phyloP scores from a whole-genome alignment of 208 protist species.

The Trypanosoma lewisi region DNA sequence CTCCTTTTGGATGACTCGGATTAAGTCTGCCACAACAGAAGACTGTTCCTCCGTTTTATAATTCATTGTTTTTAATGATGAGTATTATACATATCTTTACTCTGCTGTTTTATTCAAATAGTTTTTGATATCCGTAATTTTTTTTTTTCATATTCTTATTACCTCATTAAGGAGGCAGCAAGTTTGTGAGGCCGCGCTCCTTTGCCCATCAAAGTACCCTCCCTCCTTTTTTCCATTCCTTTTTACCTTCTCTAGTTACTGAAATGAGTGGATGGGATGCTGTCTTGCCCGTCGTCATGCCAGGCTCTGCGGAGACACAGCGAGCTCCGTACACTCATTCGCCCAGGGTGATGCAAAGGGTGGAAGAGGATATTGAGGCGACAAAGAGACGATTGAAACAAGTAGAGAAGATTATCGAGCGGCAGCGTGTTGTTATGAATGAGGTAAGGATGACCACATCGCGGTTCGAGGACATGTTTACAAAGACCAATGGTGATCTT shows the following conservation, averaged over 20 bases:
- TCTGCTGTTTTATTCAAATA: too few species aligned
- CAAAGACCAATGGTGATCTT: slow-evolving; percentile 67
- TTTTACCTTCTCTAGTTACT: too few species aligned
- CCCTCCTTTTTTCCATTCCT: too few species aligned
- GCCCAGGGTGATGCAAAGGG: background rate
- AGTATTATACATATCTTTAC: too few species aligned
- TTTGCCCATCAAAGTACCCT: too few species aligned
- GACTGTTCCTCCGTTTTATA: background rate
- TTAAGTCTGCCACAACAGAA: slow-evolving; percentile 1
- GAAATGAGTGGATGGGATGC: slow-evolving; percentile 22
- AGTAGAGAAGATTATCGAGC: slow-evolving; percentile 38
- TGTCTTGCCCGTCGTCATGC: background rate
- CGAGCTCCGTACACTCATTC: background rate
- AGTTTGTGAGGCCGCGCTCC: too few species aligned
- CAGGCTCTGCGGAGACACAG: background rate
- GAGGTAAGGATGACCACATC: slow-evolving; percentile 43
- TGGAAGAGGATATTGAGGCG: slow-evolving; percentile 16
- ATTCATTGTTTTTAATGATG: too few species aligned
- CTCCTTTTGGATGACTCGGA: slow-evolving; percentile 24
- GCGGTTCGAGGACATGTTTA: slow-evolving; percentile 59
- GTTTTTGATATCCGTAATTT: too few species aligned
- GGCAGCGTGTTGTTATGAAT: slow-evolving; percentile 44
- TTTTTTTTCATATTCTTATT: too few species aligned
- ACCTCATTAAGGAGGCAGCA: too few species aligned
- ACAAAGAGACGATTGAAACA: slow-evolving; percentile 16